Evolutionary conservation across 2,329 filamentous ascomycete genomes (phyloP), one percentile per base, ranked within the genome.

Genomic region (Fusarium oxysporum): DNA sequence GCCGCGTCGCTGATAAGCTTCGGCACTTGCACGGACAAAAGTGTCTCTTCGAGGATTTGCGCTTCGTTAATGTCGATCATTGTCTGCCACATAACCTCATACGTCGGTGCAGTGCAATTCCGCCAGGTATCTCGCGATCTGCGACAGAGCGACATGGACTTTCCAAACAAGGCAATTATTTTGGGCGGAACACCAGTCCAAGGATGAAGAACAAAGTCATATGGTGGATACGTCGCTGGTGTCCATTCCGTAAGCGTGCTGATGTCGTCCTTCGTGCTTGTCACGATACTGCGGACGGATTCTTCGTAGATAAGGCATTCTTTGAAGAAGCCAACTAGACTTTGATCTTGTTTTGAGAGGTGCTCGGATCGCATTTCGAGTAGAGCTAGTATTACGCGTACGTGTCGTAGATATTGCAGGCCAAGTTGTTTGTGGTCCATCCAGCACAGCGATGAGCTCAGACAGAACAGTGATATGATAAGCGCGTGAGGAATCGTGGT

Each of bases 401-500:
- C 70, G 5, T 75, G 73, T 1, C 72, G 58, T 8, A 75, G 40
- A 16, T 75, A 75, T 38, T 75, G 72, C 1, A 75, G 54, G 1
- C 73, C 73, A 1, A 75, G 73, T 9, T 75, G 72, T n/a, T 71
- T 69, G 1, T 65, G 65, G 2, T 75, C 73, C 55, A 65, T 68
- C 72, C 72, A 75, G 35, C 73, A 75, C 2, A 75, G 58, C 2
- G 73, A 75, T 11, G 73, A 75, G 40, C 73, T 75, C 11, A 75
- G 57, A 6, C 72, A 73, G 13, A 75, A 75, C 0, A 75, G 45
- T 0, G 73, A 75, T 45, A 75, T 64, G 9, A 75, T 71, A 1
- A 75, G 43, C 0, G 67, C 73, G 17, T 73, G 51, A 1, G 73
- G 72, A 9, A 75, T 60, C 0, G 56, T 23, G 1, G 64, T 73